These are phyloP conservation scores for Marasmius tenuissimus DNA, from an alignment of 1,284 basidiomycete genomes.

Conservation along the genomic window DNA sequence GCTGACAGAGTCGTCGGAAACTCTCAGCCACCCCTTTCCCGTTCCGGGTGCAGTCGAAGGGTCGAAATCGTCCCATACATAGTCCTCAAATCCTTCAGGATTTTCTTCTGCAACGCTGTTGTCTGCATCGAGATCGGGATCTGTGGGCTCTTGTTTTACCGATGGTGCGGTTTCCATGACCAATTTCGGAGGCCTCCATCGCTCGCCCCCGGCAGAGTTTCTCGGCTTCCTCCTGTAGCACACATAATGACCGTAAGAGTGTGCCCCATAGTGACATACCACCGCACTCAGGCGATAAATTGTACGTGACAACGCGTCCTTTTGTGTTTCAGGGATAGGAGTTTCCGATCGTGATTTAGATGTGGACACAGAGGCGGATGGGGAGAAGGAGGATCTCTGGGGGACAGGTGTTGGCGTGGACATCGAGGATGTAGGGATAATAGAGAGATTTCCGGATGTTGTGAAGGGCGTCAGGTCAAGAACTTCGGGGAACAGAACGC, in stretches of 20 bases:
- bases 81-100: constrained; percentile 13
- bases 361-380: not conserved
- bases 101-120: constrained; percentile 4
- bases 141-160: constrained; percentile 35
- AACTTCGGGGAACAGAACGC: constrained; percentile 80
- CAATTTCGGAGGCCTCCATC: constrained; percentile 9
- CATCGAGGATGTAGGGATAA: constrained; percentile 63
- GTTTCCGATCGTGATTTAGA: constrained; percentile 34
- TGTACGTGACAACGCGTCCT: constrained; percentile 43
- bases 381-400: constrained; percentile 27
- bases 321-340: constrained; percentile 53
- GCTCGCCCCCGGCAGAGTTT: constrained; percentile 22
- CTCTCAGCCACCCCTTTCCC: constrained; percentile 78
- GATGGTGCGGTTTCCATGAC: not conserved
- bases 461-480: constrained; percentile 86
- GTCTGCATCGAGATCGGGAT: constrained; percentile 11
- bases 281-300: constrained; percentile 81
- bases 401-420: constrained; percentile 52
- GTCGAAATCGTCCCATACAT: constrained; percentile 36
- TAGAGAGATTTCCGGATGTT: constrained; percentile 74
- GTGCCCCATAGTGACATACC: constrained; percentile 88
- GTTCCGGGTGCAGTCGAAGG: constrained; percentile 24
- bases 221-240: constrained; percentile 83
- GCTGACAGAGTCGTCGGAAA: constrained; percentile 82
- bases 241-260: constrained; percentile 90